Percentiles rank a stretch among this genome's conserved stretches.
phyloP scores from a whole-genome alignment of 208 protist species.

The Acanthamoeba healyi region DNA sequence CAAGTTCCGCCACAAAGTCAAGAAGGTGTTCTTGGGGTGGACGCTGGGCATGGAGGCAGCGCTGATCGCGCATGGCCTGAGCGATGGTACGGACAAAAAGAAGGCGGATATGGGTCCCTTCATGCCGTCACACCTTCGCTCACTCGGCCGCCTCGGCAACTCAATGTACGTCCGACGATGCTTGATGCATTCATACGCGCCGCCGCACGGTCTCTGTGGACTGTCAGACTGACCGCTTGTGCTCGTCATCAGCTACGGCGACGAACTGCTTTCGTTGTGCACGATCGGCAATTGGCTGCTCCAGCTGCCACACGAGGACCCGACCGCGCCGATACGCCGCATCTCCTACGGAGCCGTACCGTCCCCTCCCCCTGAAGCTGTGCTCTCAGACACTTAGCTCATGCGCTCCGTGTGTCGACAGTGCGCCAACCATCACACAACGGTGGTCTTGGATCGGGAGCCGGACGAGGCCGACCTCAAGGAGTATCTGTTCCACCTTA shows the following conservation, averaged over 20 bases:
- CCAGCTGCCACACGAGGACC: conserved; percentile 49
- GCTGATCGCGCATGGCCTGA: neutral
- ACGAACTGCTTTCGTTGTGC: conserved; percentile 41
- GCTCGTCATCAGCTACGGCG: neutral
- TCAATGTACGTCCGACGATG: conserved; percentile 30
- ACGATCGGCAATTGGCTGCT: conserved; percentile 70
- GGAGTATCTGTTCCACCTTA: conserved; percentile 73
- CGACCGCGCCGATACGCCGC: neutral
- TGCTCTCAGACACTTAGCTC: neutral
- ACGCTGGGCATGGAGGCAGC: conserved; percentile 45
- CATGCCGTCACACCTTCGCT: neutral
- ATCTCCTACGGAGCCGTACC: conserved; percentile 45
- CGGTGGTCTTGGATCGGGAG: conserved; percentile 48
- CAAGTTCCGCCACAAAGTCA: conserved; percentile 66
- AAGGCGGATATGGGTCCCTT: neutral
- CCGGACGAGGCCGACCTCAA: neutral
- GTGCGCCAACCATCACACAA: conserved; percentile 70
- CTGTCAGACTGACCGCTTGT: neutral
- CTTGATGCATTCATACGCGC: no score
- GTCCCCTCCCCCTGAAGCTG: neutral
- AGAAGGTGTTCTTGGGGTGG: conserved; percentile 47
- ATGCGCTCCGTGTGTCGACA: neutral
- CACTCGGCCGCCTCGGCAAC: conserved; percentile 17
- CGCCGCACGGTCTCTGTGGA: no score
- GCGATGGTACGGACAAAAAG: neutral